Conservation (phyloP, 2,329 filamentous ascomycete species). For the Curvularia eragrostidis region DNA sequence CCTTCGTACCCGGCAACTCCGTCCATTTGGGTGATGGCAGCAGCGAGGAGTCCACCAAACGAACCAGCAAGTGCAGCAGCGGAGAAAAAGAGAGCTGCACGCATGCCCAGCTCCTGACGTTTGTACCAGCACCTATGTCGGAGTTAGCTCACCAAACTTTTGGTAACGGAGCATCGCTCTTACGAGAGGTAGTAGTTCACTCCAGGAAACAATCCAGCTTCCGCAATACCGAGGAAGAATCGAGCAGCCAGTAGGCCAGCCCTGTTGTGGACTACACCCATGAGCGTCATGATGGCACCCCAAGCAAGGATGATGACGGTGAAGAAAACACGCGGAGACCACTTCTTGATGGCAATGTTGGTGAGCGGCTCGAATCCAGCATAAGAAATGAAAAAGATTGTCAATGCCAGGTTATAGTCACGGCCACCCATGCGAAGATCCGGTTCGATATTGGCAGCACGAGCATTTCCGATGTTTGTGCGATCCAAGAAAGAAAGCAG, state of each 20-base stretch:
- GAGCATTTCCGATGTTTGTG: conserved; percentile 56
- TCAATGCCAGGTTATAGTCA: conserved; percentile 69
- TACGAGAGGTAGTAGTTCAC: conserved; percentile 65
- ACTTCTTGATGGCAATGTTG: conserved; percentile 68
- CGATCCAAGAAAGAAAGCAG: conserved; percentile 51
- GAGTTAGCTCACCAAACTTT: conserved; percentile 6
- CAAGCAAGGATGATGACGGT: conserved; percentile 57
- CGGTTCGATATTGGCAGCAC: conserved; percentile 44
- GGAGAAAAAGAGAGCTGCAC: conserved; percentile 66
- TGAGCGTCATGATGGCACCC: conserved; percentile 59
- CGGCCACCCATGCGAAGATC: conserved; percentile 56
- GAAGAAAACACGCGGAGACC: conserved; percentile 57
- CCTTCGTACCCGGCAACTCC: conserved; percentile 56
- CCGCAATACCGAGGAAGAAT: conserved; percentile 49
- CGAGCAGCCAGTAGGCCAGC: conserved; percentile 46
- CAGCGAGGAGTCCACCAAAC: conserved; percentile 67
- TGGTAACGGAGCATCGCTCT: conserved; percentile 8
- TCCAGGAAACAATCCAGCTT: conserved; percentile 49
- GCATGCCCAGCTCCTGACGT: conserved; percentile 61
- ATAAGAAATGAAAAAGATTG: conserved; percentile 67
- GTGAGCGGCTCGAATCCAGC: conserved; percentile 61
- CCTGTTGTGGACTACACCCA: conserved; percentile 54
- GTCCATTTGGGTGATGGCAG: conserved; percentile 66
- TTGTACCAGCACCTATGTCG: conserved; percentile 57
- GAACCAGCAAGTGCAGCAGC: conserved; percentile 65